Base-by-base conservation (phyloP, 2,329 filamentous ascomycete species). In the Colletotrichum falcatum region DNA sequence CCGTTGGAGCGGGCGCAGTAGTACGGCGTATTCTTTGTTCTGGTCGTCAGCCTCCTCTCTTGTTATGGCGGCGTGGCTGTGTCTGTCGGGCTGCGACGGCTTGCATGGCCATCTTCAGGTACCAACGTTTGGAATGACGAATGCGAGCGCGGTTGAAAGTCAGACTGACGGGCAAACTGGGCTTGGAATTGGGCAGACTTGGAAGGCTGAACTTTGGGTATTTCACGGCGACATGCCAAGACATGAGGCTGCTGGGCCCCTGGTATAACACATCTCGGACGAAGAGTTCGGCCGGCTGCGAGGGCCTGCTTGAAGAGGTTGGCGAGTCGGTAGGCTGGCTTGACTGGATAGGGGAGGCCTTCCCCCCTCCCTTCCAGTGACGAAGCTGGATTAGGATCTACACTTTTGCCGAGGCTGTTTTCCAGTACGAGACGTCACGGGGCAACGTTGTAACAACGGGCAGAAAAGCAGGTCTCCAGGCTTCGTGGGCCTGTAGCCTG, bases 51-150 rank as follows among this genome's bases (percentile, higher is more conserved):
- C 53, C 53, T 55, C 53, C 30, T 18, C 30, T 23, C 16, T 11
- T 12, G 18, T 35, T 37, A 37, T 55, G n/a, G 53, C 30, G 12
- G 35, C 20, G 54, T 56, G 54, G 54, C 54, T 56, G 54, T 56
- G 54, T 56, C n/a, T 56, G 54, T 56, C n/a, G 54, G 35, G 35
- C 28, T 53, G 53, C 53, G 20, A 26, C 30, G 33, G 26, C 12
- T n/a, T 37, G n/a, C 53, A 37, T 26, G 53, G 5, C n/a, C n/a
- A 23, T 56, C 14, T 35, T 18, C 1, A 14, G n/a, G n/a, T 39
- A 35, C 35, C 33, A 56, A 39, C 9, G 14, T 55, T 30, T 23
- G 20, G 30, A 54, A 54, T 54, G 51, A 30, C 26, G 26, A 14
- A 35, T 14, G 9, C 30, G 14, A 54, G 4, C 9, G 30, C 20